Percentiles rank a stretch among this genome's conserved stretches.
Evolutionary conservation across 2,329 filamentous ascomycete genomes (phyloP).

Genomic region (Paraphoma chrysanthemicola): DNA sequence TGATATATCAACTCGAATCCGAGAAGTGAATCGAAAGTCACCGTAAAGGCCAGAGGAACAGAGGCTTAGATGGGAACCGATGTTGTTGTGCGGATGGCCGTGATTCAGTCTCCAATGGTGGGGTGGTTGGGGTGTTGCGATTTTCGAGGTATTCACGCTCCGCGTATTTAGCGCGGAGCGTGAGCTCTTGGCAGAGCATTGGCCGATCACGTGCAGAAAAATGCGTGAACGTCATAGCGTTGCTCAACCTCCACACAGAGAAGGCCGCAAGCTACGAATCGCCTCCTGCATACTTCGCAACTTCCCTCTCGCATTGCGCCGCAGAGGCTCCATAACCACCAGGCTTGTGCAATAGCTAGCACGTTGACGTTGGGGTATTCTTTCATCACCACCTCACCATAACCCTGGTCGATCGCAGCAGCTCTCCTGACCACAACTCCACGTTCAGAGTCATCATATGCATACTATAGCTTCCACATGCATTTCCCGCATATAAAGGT

Average conservation of each 20-base stretch:
- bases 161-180: slow-evolving; percentile 42
- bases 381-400: background rate
- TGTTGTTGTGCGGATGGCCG: slow-evolving; percentile 27
- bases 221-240: slow-evolving; percentile 14
- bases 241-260: background rate
- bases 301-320: background rate
- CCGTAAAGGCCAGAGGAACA: slow-evolving; percentile 5
- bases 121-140: slow-evolving; percentile 32
- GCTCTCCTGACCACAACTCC: background rate
- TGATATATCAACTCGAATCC: slow-evolving; percentile 27
- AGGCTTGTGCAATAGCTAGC: too few species aligned
- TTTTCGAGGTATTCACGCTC: slow-evolving; percentile 45
- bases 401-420: background rate
- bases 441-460: too few species aligned
- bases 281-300: background rate
- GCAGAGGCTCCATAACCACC: too few species aligned
- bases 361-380: background rate
- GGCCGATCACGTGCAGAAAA: slow-evolving; percentile 31
- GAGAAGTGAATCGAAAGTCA: slow-evolving; percentile 8
- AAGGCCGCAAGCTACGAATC: background rate
- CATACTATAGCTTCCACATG: too few species aligned
- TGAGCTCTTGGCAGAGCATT: slow-evolving; percentile 34
- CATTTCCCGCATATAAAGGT: too few species aligned
- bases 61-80: slow-evolving; percentile 29
- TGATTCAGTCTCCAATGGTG: slow-evolving; percentile 19